phyloP scores from a whole-genome alignment of 306 rosid genomes.

The Hippophae tibetana region DNA sequence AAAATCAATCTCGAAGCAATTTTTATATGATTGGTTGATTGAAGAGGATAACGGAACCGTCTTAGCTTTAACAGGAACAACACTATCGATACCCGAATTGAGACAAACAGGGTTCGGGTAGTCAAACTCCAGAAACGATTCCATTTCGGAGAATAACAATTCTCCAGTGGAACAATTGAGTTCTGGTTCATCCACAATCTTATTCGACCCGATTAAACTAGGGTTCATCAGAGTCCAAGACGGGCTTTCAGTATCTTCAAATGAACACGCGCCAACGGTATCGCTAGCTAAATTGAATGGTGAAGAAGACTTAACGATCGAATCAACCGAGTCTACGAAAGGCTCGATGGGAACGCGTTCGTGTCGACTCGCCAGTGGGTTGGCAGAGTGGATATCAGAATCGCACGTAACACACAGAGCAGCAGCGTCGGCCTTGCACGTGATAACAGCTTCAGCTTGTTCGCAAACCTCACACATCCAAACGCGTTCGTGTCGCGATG shows the following conservation, averaged over 20 bases:
- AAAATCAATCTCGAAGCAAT: conserved; percentile 65
- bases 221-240: conserved; percentile 52
- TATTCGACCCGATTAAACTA: conserved; percentile 23
- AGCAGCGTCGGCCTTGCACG: conserved; percentile 95
- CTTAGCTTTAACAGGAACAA: conserved; percentile 75
- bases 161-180: conserved; percentile 43
- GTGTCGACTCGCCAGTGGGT: conserved; percentile 86
- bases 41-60: conserved; percentile 18
- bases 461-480: conserved; percentile 98
- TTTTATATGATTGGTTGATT: conserved; percentile 32
- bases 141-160: conserved; percentile 55
- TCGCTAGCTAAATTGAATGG: background rate
- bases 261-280: conserved; percentile 15
- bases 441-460: conserved; percentile 83
- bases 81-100: conserved; percentile 47
- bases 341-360: conserved; percentile 88
- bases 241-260: conserved; percentile 20
- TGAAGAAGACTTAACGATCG: conserved; percentile 38
- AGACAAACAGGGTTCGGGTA: conserved; percentile 40
- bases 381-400: conserved; percentile 84
- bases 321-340: conserved; percentile 51
- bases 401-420: conserved; percentile 88
- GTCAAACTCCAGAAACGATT: conserved; percentile 67
- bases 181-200: conserved; percentile 42
- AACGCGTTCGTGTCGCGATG: conserved; percentile 72